Evolutionary conservation across 257 asterid species (phyloP), one percentile per base, ranked within the genome.

Genomic region (Prunella vulgaris): DNA sequence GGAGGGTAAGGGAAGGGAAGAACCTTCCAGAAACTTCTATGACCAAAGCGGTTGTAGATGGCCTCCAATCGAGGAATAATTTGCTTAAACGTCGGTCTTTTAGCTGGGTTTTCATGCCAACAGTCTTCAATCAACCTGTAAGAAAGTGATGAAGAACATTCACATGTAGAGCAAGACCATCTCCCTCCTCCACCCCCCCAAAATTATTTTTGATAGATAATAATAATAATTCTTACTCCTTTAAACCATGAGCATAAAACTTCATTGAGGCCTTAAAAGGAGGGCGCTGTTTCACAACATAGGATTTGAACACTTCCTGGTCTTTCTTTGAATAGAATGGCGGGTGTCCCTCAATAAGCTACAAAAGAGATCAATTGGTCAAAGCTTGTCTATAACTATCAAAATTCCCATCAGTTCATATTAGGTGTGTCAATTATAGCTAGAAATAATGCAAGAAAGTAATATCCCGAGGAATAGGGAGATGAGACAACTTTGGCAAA

Each of bases 341-440:
- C 7, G 80, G 86, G 77, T 79, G 66, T 71, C 97, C 98, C 81
- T 93, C 97, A 37, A 93, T 90, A 90, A 93, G 88, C 98, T 89
- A 61, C 54, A 78, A 53, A 33, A 67, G 18, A 81, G 35, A 75
- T 81, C 69, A 77, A 74, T 20, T 24, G 53, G 69, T 68, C 46
- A 53, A 68, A 28, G 62, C 67, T 62, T 64, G 27, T 13, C 66
- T 65, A 22, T 20, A 60, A 62, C 57, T 32, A 51, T 24, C 15
- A 66, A 63, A 15, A 6, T 51, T 17, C 18, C 57, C 27, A 51
- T 49, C 1, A 49, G 10, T 49, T 15, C 53, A n/a, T 46, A 21
- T 15, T 7, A 48, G 22, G 56, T 17, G 56, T 48, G 6, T 48
- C 56, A 15, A 5, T 15, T 48, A 48, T 48, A 48, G 56, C 56